Conservation (phyloP, 371 early-diverging fungal genomes). For the Actinomortierella ambigua region DNA sequence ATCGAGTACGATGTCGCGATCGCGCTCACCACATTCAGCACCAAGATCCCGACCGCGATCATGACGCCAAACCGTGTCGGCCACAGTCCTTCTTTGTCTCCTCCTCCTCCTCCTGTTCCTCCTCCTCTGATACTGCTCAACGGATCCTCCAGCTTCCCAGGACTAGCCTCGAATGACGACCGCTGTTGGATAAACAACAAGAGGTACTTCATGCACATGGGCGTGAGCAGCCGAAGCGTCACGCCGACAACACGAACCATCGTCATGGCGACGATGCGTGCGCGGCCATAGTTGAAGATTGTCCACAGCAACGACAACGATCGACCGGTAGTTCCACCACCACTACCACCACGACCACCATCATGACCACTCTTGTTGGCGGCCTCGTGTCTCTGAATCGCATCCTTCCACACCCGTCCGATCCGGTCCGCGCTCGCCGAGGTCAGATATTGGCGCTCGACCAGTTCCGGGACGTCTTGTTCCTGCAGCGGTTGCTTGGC, state of each 20-base stretch:
- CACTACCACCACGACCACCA: no score
- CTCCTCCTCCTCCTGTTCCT: no score
- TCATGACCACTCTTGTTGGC: no score
- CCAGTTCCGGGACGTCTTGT: conserved; percentile 13
- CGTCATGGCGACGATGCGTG: neutral
- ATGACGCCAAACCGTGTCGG: conserved; percentile 17
- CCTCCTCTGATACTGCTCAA: no score
- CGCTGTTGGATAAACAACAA: conserved; percentile 20
- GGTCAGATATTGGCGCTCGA: neutral
- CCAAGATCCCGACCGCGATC: conserved; percentile 16
- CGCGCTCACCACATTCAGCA: conserved; percentile 9
- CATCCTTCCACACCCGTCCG: conserved; percentile 5
- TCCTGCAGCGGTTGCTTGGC: conserved; percentile 15
- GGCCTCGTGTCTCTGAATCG: conserved; percentile 1
- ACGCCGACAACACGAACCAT: conserved; percentile 9
- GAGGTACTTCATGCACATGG: conserved; percentile 19
- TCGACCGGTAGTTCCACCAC: no score
- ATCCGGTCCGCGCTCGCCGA: conserved; percentile 14
- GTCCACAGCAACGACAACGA: conserved; percentile 21
- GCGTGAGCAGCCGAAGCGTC: conserved; percentile 13
- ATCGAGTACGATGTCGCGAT: neutral
- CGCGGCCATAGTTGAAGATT: conserved; percentile 9
- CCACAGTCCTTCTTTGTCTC: conserved; percentile 9
- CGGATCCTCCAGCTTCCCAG: no score
- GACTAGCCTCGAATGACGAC: no score